Percentiles rank a stretch among this genome's conserved stretches.
Evolutionary conservation across 1,139 yeast species (phyloP).

Genomic region (Lodderomyces beijingensis): DNA sequence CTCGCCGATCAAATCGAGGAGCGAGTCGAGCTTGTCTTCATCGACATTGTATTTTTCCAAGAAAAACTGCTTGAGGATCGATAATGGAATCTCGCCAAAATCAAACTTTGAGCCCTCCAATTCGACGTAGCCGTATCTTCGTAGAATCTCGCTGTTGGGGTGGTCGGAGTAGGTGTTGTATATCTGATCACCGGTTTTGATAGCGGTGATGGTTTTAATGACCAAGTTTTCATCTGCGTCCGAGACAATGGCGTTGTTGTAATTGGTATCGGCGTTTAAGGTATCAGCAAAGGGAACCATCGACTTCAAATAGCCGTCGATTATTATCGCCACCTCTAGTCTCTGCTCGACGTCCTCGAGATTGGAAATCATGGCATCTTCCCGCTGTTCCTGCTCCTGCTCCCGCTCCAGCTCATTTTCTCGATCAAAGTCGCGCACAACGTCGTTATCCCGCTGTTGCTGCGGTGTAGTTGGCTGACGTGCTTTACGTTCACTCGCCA

Average conservation of each 20-base stretch:
- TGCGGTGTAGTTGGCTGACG: not conserved
- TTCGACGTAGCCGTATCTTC: constrained; percentile 92
- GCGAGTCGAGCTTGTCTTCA: constrained; percentile 22
- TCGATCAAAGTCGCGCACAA: not conserved
- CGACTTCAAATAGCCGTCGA: constrained; percentile 58
- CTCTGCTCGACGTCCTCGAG: constrained; percentile 3
- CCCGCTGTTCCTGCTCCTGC: not conserved
- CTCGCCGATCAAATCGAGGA: constrained; percentile 24
- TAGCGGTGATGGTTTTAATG: constrained; percentile 67
- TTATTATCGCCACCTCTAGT: constrained; percentile 9
- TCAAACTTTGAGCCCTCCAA: constrained; percentile 69
- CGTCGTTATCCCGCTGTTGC: not conserved
- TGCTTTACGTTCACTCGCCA: not conserved
- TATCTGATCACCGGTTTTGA: constrained; percentile 65
- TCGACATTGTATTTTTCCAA: constrained; percentile 19
- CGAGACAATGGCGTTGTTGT: constrained; percentile 70
- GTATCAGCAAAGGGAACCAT: constrained; percentile 94
- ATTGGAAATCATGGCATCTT: constrained; percentile 2
- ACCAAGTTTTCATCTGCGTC: constrained; percentile 45
- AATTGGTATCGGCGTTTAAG: constrained; percentile 75
- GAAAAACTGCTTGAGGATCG: constrained; percentile 32
- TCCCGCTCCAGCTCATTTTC: constrained; percentile 5
- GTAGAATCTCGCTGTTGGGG: constrained; percentile 80
- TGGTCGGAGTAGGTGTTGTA: constrained; percentile 88
- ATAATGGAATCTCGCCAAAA: constrained; percentile 68